A percentile compares a stretch with the other conserved stretches of the same genome.
Evolutionary conservation across 495 filamentous ascomycete species (phyloP).

Genomic region (Lepraria neglecta): DNA sequence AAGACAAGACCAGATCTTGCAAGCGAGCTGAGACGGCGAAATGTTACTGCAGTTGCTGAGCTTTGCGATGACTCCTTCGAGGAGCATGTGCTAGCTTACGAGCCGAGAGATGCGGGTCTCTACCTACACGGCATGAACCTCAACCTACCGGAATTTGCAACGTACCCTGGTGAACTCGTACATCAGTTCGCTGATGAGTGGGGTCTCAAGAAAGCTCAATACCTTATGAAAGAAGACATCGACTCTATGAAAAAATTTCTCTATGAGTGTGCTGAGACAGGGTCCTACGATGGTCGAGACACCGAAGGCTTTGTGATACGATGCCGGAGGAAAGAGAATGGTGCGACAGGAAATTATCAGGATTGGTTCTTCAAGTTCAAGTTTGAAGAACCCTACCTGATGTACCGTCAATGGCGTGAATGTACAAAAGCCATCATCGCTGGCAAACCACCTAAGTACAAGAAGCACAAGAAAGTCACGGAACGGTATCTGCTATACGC

Average conservation of each 20-base stretch:
- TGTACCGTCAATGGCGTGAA: conserved; percentile 98
- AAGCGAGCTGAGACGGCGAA: conserved; percentile 64
- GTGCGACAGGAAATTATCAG: conserved; percentile 45
- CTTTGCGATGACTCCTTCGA: conserved; percentile 95
- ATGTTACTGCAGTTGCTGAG: conserved; percentile 89
- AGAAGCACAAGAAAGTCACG: conserved; percentile 84
- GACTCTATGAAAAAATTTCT: conserved; percentile 69
- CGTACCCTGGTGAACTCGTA: conserved; percentile 69
- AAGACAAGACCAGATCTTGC: conserved; percentile 74
- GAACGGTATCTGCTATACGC: conserved; percentile 84
- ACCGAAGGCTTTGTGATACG: conserved; percentile 96
- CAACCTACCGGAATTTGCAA: conserved; percentile 83
- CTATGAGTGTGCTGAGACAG: conserved; percentile 73
- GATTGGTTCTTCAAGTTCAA: conserved; percentile 99
- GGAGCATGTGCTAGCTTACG: conserved; percentile 92
- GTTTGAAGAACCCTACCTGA: conserved; percentile 96
- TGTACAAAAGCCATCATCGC: conserved; percentile 84
- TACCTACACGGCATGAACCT: conserved; percentile 96
- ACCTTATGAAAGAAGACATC: conserved; percentile 69
- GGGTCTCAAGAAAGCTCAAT: conserved; percentile 88
- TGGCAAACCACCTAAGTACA: conserved; percentile 65
- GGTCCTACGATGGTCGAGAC: conserved; percentile 80
- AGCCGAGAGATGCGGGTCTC: conserved; percentile 74
- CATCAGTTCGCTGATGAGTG: conserved; percentile 85
- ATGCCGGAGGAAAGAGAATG: conserved; percentile 57